Evolutionary conservation across 208 protist species (phyloP), one percentile per base, ranked within the genome.

Genomic region (Jaenimonas drosophilae): DNA sequence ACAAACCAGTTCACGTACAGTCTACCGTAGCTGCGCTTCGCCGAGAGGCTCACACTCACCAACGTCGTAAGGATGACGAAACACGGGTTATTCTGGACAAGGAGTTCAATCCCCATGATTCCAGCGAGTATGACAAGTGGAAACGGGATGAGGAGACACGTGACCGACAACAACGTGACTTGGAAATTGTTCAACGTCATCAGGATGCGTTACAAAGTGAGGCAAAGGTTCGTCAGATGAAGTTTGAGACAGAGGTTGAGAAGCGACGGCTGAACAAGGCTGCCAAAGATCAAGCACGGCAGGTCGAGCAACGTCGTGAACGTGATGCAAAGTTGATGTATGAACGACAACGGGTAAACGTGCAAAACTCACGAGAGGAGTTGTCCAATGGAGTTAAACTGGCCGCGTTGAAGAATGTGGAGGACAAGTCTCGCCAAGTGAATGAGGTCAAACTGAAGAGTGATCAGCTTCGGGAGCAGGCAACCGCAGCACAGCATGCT

Each of bases 41-140:
- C 24, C 71, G 82, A 11, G 82, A 91, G 59, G 76, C 64, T 24
- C 47, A 66, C 40, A 61, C 54, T 36, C 66, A 76, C 32, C 57
- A 70, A 20, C 56, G 59, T 31, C 56, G 59, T 23, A 48, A 54
- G 21, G 60, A 66, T 3, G 59, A 71, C 16, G 43, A 70, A 28
- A 56, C 70, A 44, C 33, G 49, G 37, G 47, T 32, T 17, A 56
- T 88, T 45, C 38, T 31, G 19, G 59, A 77, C 38, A 43, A 77
- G 47, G 83, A 80, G 63, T 44, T 54, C 26, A 46, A 36, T 11
- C 64, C 68, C 33, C 65, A 48, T 33, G 64, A 87, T 52, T 50
- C 53, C 2, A 49, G 45, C 9, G 64, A 51, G 49, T 87, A 71
- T 34, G 71, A 87, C 28, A 20, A 64, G 36, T 87, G 76, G 82